phyloP scores from a whole-genome alignment of 176 grass and related monocot genomes.

The Calamus simplicifolius region DNA sequence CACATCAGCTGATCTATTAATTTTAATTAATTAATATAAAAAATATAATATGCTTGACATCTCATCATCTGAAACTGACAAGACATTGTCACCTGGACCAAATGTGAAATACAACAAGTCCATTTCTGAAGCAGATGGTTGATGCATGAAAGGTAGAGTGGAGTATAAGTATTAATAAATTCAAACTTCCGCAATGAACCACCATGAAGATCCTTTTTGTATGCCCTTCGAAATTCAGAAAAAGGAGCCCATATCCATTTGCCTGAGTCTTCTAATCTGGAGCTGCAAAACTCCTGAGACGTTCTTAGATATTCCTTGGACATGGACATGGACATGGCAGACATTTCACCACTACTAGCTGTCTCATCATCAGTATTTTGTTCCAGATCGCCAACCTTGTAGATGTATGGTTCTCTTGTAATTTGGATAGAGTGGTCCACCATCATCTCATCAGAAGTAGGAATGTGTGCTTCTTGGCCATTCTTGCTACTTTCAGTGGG shows the following conservation, averaged over 20 bases:
- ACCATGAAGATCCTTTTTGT: constrained; percentile 45
- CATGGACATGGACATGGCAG: background rate
- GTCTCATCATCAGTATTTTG: background rate
- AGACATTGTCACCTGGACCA: constrained; percentile 52
- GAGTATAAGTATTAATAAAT: constrained; percentile 56
- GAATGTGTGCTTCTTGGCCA: constrained; percentile 22
- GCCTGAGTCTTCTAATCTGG: constrained; percentile 33
- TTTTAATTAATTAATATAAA: too few species aligned
- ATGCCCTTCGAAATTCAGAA: constrained; percentile 49
- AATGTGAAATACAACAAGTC: constrained; percentile 35
- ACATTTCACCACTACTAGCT: background rate
- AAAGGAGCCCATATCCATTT: constrained; percentile 74
- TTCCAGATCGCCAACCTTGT: background rate
- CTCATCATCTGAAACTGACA: constrained; percentile 27
- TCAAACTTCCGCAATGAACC: constrained; percentile 48
- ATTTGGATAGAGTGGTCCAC: constrained; percentile 19
- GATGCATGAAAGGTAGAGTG: constrained; percentile 50
- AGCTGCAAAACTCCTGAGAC: constrained; percentile 18
- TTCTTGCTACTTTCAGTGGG: constrained; percentile 16
- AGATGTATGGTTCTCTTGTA: constrained; percentile 14
- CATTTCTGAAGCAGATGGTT: constrained; percentile 38
- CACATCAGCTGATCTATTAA: too few species aligned
- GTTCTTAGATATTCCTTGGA: constrained; percentile 10
- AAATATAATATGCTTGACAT: too few species aligned
- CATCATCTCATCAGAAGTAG: constrained; percentile 17